These are phyloP conservation scores for Acanthochlamys bracteata DNA, from an alignment of 106 monocot species.

Conservation along the genomic window DNA sequence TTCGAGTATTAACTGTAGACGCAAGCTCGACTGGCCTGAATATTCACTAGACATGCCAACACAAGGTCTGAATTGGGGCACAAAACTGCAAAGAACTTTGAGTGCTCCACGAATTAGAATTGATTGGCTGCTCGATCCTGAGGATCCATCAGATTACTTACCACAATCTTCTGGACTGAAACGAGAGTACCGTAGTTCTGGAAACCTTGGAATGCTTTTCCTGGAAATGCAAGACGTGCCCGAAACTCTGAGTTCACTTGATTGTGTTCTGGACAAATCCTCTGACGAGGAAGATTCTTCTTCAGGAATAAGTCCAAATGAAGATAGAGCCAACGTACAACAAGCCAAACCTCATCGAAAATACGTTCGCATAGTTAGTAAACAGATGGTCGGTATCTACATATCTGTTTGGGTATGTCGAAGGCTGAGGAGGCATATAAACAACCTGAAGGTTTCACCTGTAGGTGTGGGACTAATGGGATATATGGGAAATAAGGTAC, in stretches of 20 bases:
- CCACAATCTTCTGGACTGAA: constrained; percentile 25
- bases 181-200: constrained; percentile 38
- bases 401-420: constrained; percentile 63
- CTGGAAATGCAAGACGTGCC: constrained; percentile 24
- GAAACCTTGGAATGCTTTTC: constrained; percentile 57
- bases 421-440: constrained; percentile 43
- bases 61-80: constrained; percentile 9
- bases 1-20: not conserved
- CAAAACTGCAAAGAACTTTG: constrained; percentile 33
- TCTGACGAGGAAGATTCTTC: constrained; percentile 18
- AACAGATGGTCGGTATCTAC: constrained; percentile 86
- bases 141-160: constrained; percentile 1
- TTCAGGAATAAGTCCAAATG: constrained; percentile 12
- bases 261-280: constrained; percentile 19
- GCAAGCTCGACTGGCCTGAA: constrained; percentile 69
- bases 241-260: constrained; percentile 22
- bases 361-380: constrained; percentile 54
- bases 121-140: constrained; percentile 19
- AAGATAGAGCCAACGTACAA: constrained; percentile 3
- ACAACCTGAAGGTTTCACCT: constrained; percentile 53
- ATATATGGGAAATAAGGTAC: constrained; percentile 81
- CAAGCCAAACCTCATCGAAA: constrained; percentile 11
- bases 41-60: constrained; percentile 31
- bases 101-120: constrained; percentile 16
- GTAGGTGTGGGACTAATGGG: constrained; percentile 81